These are phyloP conservation scores for Phytophthora pistaciae DNA, from an alignment of 352 stramenopile species.

Conservation along the genomic window DNA sequence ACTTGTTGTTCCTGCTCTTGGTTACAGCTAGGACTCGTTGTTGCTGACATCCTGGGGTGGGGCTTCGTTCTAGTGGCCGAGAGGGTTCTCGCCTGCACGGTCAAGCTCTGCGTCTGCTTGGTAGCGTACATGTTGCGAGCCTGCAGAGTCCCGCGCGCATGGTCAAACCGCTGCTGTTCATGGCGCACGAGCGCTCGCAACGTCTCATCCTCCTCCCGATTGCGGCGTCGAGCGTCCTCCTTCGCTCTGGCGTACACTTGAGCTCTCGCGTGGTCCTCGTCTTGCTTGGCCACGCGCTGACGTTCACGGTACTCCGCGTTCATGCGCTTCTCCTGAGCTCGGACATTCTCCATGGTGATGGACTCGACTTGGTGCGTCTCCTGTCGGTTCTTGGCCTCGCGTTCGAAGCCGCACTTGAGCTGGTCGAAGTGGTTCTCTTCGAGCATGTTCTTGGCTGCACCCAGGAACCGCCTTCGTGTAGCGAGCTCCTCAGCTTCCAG, in stretches of 20 bases:
- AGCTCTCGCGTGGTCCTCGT: conserved; percentile 29
- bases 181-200: conserved; percentile 66
- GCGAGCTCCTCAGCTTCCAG: conserved; percentile 70
- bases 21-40: conserved; percentile 18
- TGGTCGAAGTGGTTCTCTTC: conserved; percentile 86
- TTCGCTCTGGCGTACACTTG: conserved; percentile 42
- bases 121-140: conserved; percentile 78
- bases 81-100: conserved; percentile 37
- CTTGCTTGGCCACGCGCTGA: conserved; percentile 20
- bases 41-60: conserved; percentile 1
- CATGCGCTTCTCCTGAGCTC: conserved; percentile 48
- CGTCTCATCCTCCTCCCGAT: conserved; percentile 70
- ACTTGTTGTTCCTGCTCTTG: conserved; percentile 33
- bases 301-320: conserved; percentile 49
- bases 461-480: conserved; percentile 86
- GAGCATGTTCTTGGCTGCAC: conserved; percentile 86
- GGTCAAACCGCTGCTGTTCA: conserved; percentile 61
- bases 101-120: conserved; percentile 50
- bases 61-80: conserved; percentile 19
- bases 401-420: conserved; percentile 74
- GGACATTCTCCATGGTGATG: conserved; percentile 59
- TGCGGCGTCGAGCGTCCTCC: conserved; percentile 43
- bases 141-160: conserved; percentile 68
- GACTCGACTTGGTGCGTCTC: conserved; percentile 48
- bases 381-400: conserved; percentile 64